Base-by-base conservation (phyloP, 202 grass and related monocot species). In the Musa balbisiana region DNA sequence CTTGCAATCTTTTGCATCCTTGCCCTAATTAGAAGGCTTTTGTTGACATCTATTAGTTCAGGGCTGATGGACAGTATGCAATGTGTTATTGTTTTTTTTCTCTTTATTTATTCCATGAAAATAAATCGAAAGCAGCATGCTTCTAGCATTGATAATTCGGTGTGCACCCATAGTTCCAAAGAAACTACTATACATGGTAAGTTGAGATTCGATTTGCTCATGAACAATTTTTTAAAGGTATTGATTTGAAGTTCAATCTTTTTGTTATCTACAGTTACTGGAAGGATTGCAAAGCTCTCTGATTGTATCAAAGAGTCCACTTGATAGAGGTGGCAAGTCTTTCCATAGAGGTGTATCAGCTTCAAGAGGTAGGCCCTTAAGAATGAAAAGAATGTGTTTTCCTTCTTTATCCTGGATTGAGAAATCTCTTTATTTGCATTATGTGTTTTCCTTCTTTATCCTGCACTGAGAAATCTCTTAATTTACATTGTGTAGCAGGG, bases 241-340 rank as follows among this genome's bases (percentile, higher is more conserved):
- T 79, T 79, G 19, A 17, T 15, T 74, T 72, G 80, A 70, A 62
- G 1, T 19, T 20, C 8, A 25, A 67, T 50, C 52, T 43, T 79
- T 81, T 71, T 53, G 17, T 67, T 50, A 55, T 59, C 58, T 74
- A 19, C 80, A 97, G 93, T 86, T 97, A 78, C 70, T 97, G 5
- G 93, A 97, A 80, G 93, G 93, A 52, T 72, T 97, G 75, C 93
- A 97, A 71, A 97, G 93, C 87, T 97, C 93, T 67, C 86, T 97
- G 63, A 78, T 87, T 60, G 65, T 89, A 76, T 83, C 93, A 52
- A 97, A 97, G 82, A 87, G 91, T 83, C 74, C 62, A 77, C 62
- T 67, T 77, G 90, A 97, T 29, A 97, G 90, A 59, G 82, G 79
- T 81, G 82, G 82, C 14, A 90, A 82, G 81, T 83, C 82, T 22